Conservation (phyloP, 495 filamentous ascomycete genomes). For the Aspergillus diversus region DNA sequence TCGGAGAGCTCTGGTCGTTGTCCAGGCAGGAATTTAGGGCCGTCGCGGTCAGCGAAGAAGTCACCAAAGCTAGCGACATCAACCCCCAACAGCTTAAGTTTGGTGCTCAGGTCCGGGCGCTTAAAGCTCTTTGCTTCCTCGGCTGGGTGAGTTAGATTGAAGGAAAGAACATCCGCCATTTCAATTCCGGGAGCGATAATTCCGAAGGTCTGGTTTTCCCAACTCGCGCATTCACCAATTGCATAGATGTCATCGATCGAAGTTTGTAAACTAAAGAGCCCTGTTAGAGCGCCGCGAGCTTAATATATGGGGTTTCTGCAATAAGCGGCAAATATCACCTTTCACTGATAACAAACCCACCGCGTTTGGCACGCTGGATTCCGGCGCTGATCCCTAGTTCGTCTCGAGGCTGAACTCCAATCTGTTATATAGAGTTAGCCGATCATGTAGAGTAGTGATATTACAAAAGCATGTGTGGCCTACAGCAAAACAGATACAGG, state of each 20-base stretch:
- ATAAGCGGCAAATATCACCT: constrained; percentile 33
- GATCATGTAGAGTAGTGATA: not conserved
- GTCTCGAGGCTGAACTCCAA: constrained; percentile 85
- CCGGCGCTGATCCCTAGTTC: constrained; percentile 73
- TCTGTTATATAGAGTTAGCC: constrained; percentile 37
- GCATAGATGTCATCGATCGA: constrained; percentile 79
- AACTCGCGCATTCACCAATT: constrained; percentile 93
- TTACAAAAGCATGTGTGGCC: constrained; percentile 26
- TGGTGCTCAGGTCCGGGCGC: constrained; percentile 89
- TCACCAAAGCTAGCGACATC: constrained; percentile 96
- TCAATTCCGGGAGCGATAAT: constrained; percentile 93
- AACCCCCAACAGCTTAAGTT: constrained; percentile 89
- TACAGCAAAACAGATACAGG: constrained; percentile 87
- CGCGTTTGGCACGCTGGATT: constrained; percentile 73
- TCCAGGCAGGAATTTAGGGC: constrained; percentile 73
- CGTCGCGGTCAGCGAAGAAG: constrained; percentile 92
- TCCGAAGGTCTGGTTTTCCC: constrained; percentile 91
- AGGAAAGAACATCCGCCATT: constrained; percentile 96
- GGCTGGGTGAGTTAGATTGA: constrained; percentile 87
- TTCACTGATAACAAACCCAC: constrained; percentile 77
- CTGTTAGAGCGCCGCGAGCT: not conserved
- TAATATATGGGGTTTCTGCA: not conserved
- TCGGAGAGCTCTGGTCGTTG: constrained; percentile 39
- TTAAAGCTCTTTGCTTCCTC: constrained; percentile 75
- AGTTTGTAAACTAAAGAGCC: constrained; percentile 61